phyloP scores from a whole-genome alignment of 2,329 filamentous ascomycete genomes.

The Bipolaris gigantea region DNA sequence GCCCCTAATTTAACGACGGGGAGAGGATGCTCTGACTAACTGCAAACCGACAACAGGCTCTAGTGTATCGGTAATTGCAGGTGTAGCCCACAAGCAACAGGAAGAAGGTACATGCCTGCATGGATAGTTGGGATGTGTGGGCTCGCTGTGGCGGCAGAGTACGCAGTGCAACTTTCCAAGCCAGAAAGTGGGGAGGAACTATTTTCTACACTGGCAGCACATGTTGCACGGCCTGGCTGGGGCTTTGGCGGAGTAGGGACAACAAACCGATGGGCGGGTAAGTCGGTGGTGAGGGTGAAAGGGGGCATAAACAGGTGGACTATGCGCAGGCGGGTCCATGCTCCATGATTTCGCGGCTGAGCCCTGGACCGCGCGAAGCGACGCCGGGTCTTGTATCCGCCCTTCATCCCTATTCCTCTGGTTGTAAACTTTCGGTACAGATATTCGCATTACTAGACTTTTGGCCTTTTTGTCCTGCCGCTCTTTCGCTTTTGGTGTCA shows the following conservation, averaged over 20 bases:
- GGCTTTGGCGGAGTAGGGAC: too few species aligned
- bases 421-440: constrained; percentile 2
- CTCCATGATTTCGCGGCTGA: constrained; percentile 13
- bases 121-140: too few species aligned
- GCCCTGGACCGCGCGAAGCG: constrained; percentile 9
- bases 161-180: background rate
- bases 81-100: too few species aligned
- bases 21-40: too few species aligned
- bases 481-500: constrained; percentile 10
- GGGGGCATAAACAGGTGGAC: constrained; percentile 6
- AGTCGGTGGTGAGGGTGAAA: background rate
- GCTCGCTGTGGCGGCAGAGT: background rate
- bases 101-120: too few species aligned
- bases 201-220: too few species aligned
- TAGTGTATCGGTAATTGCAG: too few species aligned
- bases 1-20: too few species aligned
- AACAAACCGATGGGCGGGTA: background rate
- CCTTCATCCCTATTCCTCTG: constrained; percentile 11
- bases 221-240: too few species aligned
- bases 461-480: constrained; percentile 3
- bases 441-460: background rate
- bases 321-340: constrained; percentile 4
- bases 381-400: background rate
- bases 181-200: too few species aligned
- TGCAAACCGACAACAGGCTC: too few species aligned